Base-by-base conservation (phyloP, 441 rosid species). In the Pelargonium cotyledonis region DNA sequence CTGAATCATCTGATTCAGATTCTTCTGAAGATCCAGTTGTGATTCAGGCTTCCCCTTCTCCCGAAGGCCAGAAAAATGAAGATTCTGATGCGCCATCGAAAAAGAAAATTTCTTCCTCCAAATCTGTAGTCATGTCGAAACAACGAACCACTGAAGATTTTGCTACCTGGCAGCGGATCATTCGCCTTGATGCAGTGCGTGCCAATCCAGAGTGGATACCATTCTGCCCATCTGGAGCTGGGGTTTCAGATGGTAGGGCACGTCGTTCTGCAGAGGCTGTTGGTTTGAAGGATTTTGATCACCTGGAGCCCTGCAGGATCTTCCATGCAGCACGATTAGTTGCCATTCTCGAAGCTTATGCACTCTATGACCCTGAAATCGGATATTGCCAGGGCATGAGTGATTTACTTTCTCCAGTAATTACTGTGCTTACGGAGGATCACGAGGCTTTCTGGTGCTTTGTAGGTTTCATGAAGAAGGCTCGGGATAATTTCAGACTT, bases 381-480 rank as follows among this genome's bases (percentile, higher is more conserved):
- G 98, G 98, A 61, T 91, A 93, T 70, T 89, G 98, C 68, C 98
- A 93, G 78, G 98, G 98, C 55, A 93, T 93, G 98, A 89, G 97
- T 38, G 98, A 93, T 78, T 83, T 91, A 16, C 85, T 93, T 62
- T 85, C 97, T 67, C 98, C 98, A 0, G 84, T 93, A 69, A 71
- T 91, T 63, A 73, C 95, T 55, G 88, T 91, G 71, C 85, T 93
- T 66, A 58, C 89, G 0, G 90, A 88, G 67, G 98, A 93, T 76
- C 86, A 91, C 4, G 96, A 91, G 69, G 98, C 98, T 44, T 93
- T 93, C 83, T 93, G 98, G 98, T 91, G 98, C 70, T 93, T 89
- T 70, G 98, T 86, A 15, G 94, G 95, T 70, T 91, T 85, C 79
- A 93, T 93, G 98, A 90, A 77, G 83, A 93, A 93, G 79, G 98